These are phyloP conservation scores for Chlorella sorokiniana DNA, from an alignment of 139 green algal genomes.

Conservation along the genomic window DNA sequence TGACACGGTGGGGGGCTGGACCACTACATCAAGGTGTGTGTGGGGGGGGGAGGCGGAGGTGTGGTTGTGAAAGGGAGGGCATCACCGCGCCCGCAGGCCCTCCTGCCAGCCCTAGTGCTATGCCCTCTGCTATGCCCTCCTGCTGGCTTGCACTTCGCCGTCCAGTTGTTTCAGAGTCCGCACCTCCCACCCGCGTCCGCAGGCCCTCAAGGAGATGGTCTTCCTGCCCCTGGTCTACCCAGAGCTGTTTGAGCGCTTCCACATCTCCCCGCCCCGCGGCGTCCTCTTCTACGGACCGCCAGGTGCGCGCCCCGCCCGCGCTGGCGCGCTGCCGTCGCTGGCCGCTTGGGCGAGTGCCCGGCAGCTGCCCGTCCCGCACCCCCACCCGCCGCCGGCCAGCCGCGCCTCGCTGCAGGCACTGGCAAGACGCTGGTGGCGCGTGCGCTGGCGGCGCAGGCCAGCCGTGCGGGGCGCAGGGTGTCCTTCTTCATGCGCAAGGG, in stretches of 20 bases:
- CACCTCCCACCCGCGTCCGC: background rate
- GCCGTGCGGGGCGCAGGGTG: conserved; percentile 19
- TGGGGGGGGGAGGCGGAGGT: background rate
- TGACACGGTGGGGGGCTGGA: conserved; percentile 87
- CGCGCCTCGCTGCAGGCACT: conserved; percentile 58
- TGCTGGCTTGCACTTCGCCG: too few relatives aligned
- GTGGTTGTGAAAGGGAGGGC: background rate
- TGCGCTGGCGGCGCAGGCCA: conserved; percentile 85
- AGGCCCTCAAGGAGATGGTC: conserved; percentile 96
- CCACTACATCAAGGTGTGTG: conserved; percentile 69
- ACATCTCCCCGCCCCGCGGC: conserved; percentile 82
- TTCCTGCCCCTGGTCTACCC: conserved; percentile 96
- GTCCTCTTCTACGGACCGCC: conserved; percentile 95
- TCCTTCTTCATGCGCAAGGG: conserved; percentile 98
- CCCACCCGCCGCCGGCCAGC: background rate
- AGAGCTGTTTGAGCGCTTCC: conserved; percentile 90
- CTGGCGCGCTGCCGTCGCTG: too few relatives aligned
- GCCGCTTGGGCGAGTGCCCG: too few relatives aligned
- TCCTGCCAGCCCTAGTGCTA: too few relatives aligned
- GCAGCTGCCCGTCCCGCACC: too few relatives aligned
- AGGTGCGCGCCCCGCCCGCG: conserved; percentile 40
- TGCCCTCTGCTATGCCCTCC: too few relatives aligned
- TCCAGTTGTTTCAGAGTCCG: too few relatives aligned
- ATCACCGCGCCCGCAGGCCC: too few relatives aligned
- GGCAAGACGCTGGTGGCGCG: conserved; percentile 95